Evolutionary conservation across 306 rosid species (phyloP), one percentile per base, ranked within the genome.

Genomic region (Oemleria cerasiformis): DNA sequence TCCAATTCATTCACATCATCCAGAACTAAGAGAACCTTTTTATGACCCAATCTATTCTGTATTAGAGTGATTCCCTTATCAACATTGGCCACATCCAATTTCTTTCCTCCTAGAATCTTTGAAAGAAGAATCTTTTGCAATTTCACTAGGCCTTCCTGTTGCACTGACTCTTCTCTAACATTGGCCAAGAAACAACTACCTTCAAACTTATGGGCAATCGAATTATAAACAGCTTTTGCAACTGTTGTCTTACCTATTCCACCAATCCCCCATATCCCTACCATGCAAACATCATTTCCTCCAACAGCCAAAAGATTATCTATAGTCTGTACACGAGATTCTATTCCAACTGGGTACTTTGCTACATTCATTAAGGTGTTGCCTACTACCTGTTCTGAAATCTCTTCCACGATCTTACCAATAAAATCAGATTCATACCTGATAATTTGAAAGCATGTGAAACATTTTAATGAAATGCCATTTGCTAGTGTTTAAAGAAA

Each of bases 1-100:
- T 53, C 20, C 61, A 56, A 3, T 1, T 74, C 1, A 42, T 19
- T 50, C 4, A 43, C 65, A 54, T 65, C 78, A n/a, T 55, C 78
- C 13, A 74, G 53, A 16, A 74, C 21, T 11, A 74, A 6, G 9
- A 65, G 64, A 16, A 65, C 39, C 36, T 6, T 74, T 20, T n/a
- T 64, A 6, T 12, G 1, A 0, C 12, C 2, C 14, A 63, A 43
- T 3, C 14, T 47, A 44, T 10, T 8, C 61, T 23, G 21, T 0
- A 23, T 12, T 3, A 56, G 1, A 23, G 1, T 56, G 61, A 23
- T 23, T 56, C 61, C 61, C 1, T 56, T 17, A 56, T 23, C 39
- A 12, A 56, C 61, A 56, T 56, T 5, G 38, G 39, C 23, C 39
- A 56, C 14, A 15, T 11, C 11, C 13, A 23, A 23, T 23, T 56